Conservation (phyloP, 1,284 basidiomycete species). For the Trichosporon ovoides region DNA sequence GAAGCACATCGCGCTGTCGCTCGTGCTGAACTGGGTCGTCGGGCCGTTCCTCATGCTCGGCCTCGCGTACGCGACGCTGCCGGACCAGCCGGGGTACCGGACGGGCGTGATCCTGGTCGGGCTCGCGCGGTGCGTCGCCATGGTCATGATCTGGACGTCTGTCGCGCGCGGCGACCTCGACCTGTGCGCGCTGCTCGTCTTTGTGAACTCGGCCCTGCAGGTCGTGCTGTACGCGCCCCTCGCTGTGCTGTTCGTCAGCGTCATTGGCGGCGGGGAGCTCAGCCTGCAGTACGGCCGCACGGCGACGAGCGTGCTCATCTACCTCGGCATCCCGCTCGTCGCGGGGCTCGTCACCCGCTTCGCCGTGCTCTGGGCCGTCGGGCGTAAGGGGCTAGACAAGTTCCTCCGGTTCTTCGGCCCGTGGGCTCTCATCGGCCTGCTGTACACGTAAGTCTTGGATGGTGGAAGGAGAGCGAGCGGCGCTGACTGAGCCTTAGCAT, state of each 20-base stretch:
- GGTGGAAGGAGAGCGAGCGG: neutral
- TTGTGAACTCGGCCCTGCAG: constrained; percentile 60
- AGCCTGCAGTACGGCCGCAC: constrained; percentile 61
- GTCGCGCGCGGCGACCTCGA: constrained; percentile 69
- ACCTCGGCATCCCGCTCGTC: constrained; percentile 64
- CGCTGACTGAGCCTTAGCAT: constrained; percentile 47
- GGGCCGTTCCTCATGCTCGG: constrained; percentile 74
- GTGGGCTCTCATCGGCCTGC: constrained; percentile 64
- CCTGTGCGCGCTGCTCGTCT: constrained; percentile 66
- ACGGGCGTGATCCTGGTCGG: constrained; percentile 59
- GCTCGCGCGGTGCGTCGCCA: constrained; percentile 59
- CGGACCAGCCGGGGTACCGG: constrained; percentile 58
- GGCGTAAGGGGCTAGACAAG: constrained; percentile 54
- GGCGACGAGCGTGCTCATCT: constrained; percentile 67
- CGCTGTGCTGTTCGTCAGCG: constrained; percentile 68
- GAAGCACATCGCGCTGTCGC: constrained; percentile 65
- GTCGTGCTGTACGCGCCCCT: constrained; percentile 73
- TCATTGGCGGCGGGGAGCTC: constrained; percentile 55
- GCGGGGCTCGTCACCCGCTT: constrained; percentile 67
- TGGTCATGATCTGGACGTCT: constrained; percentile 80
- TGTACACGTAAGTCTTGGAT: constrained; percentile 50
- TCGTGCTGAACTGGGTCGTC: constrained; percentile 75
- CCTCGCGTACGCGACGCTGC: constrained; percentile 76
- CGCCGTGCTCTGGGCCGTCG: constrained; percentile 52
- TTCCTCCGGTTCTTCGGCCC: constrained; percentile 70